Percentiles rank a stretch among this genome's conserved stretches.
Conservation (phyloP, 2,329 filamentous ascomycete genomes). For the Lecanicillium sp. region DNA sequence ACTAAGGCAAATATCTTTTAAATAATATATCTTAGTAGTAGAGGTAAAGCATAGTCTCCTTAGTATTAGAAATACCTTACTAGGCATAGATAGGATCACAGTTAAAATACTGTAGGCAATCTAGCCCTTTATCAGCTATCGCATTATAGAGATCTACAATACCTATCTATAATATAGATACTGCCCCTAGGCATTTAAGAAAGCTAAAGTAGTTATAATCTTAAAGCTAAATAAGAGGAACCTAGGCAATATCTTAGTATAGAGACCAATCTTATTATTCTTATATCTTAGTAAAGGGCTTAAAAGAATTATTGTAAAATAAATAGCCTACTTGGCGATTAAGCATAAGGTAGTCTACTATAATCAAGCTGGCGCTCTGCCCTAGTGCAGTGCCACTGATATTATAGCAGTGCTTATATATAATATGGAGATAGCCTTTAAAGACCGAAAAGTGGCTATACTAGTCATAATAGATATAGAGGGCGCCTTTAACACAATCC, state of each 20-base stretch:
- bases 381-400: slow-evolving; percentile 12
- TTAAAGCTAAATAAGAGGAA: too few relatives aligned
- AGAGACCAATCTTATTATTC: slow-evolving; percentile 17
- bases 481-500: slow-evolving; percentile 7
- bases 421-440: too few relatives aligned
- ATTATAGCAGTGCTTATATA: slow-evolving; percentile 12
- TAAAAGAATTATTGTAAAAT: slow-evolving; percentile 15
- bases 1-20: too few relatives aligned
- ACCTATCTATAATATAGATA: slow-evolving; percentile 9
- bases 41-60: too few relatives aligned
- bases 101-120: too few relatives aligned
- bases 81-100: too few relatives aligned
- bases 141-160: slow-evolving; percentile 5
- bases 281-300: slow-evolving; percentile 18
- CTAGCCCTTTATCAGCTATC: too few relatives aligned
- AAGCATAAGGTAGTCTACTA: slow-evolving; percentile 13
- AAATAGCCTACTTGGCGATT: slow-evolving; percentile 13
- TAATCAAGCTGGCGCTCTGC: slow-evolving; percentile 15
- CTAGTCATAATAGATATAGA: slow-evolving; percentile 6
- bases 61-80: too few relatives aligned
- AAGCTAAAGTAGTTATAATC: slow-evolving; percentile 16
- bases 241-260: slow-evolving; percentile 12
- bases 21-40: too few relatives aligned
- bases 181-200: slow-evolving; percentile 12
- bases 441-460: slow-evolving; percentile 1